Evolutionary conservation across 139 green algal genomes (phyloP), one percentile per base, ranked within the genome.

Genomic region (Chlorella sp.): DNA sequence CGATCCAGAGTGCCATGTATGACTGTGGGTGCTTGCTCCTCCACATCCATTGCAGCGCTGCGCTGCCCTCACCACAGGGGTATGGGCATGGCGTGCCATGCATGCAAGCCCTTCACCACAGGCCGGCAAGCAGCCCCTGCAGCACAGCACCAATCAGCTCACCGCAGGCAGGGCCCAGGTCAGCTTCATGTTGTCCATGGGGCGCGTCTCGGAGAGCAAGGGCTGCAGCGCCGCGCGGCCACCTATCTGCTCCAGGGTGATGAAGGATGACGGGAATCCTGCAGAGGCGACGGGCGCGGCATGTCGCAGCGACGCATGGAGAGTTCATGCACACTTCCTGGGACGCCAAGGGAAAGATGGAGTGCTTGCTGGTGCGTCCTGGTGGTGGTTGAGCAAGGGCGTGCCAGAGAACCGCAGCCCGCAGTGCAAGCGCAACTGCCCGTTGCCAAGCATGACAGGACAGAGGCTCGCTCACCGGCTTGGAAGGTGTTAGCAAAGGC

Each of bases 151-250:
- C 55, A 27, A 64, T 30, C 27, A 64, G 22, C 42, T 24, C 71
- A 83, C 78, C 59, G 68, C 72, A 0, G 86, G 83, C 6, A 81
- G 70, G 35, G 79, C 70, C 35, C 83, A 83, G 42, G 34, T 49
- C 2, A 92, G 71, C 5, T 67, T 61, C 83, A 92, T 91, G 67
- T 76, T 73, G 79, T 93, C 88, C 88, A 93, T 93, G 34, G 88
- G 88, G 17, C 88, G 76, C 23, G 71, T 87, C 14, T 31, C n/a
- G 67, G 79, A 78, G 51, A 92, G 62, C 34, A 91, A 51, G 3
- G 66, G 66, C 0, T 60, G 33, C 67, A 89, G 80, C 34, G 79
- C 4, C 24, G 55, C 14, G 14, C 55, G 70, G n/a, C 50, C 65
- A 1, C 76, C 72, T 2, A 10, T 23, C 23, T 51, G 67, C 71